Conservation (phyloP, 2,329 filamentous ascomycete genomes). For the Onygena corvina region DNA sequence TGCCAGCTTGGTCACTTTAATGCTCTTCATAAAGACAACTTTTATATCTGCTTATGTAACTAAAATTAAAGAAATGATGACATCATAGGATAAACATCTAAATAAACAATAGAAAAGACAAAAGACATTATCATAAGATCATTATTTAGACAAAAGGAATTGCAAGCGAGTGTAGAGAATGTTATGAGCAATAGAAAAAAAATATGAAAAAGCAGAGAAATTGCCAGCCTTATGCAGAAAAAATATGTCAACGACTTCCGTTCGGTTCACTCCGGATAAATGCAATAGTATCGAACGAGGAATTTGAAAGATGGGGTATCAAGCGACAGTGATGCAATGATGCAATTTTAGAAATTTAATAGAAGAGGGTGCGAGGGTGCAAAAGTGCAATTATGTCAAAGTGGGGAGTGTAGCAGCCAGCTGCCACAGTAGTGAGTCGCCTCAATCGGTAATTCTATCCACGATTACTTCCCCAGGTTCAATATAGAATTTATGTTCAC, state of each 20-base stretch:
- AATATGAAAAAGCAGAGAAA: background rate
- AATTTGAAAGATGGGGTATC: too few species aligned
- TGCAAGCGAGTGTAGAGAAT: conserved; percentile 1
- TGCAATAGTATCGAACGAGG: background rate
- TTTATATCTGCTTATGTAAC: background rate
- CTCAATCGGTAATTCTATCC: background rate
- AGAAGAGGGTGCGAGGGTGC: too few species aligned
- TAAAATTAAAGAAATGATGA: background rate
- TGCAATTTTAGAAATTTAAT: background rate
- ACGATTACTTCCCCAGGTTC: too few species aligned
- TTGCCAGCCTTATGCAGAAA: background rate
- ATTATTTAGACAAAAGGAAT: conserved; percentile 3
- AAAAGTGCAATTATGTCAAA: background rate
- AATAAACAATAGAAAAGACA: too few species aligned
- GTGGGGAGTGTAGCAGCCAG: background rate
- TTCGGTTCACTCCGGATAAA: too few species aligned
- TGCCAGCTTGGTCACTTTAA: background rate
- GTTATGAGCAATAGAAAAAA: background rate
- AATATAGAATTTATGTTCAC: too few species aligned
- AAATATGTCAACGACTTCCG: background rate
- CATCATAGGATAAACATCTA: background rate
- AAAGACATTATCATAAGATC: background rate
- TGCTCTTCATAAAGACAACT: background rate
- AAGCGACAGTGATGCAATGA: too few species aligned
- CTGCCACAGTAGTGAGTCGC: background rate